Conservation (phyloP, 1,284 basidiomycete species). For the Earliella scabrosa region DNA sequence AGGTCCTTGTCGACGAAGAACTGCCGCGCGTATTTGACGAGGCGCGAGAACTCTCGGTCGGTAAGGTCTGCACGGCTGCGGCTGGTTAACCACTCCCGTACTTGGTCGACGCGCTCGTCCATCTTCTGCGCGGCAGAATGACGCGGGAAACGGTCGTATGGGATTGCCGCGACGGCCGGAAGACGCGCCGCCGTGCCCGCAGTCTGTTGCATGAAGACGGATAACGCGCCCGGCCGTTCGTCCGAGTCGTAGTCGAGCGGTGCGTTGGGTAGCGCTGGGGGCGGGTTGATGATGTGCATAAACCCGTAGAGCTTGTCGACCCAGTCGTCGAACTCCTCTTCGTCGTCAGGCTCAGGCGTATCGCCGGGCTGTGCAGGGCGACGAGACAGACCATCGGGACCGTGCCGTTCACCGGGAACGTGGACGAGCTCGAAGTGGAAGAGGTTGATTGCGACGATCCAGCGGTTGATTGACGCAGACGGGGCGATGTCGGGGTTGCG, state of each 20-base stretch:
- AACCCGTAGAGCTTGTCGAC: constrained; percentile 33
- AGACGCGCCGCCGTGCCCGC: not conserved
- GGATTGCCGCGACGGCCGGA: not conserved
- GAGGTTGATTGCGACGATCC: constrained; percentile 42
- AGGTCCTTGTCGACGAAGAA: not conserved
- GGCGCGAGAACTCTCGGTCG: not conserved
- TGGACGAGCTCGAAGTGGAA: constrained; percentile 42
- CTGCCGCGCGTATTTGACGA: not conserved
- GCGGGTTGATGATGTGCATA: constrained; percentile 16
- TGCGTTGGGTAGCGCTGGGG: not conserved
- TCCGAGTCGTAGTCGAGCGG: not conserved
- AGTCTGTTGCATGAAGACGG: not conserved
- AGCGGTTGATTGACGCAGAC: constrained; percentile 40
- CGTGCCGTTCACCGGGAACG: constrained; percentile 35
- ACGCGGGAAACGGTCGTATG: not conserved
- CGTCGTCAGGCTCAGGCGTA: constrained; percentile 30
- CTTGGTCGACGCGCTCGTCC: not conserved
- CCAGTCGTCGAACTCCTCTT: constrained; percentile 38
- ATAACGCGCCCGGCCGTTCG: not conserved
- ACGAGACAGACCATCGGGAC: constrained; percentile 42
- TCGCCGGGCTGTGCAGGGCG: constrained; percentile 23
- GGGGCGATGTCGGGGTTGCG: constrained; percentile 44
- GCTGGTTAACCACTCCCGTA: not conserved
- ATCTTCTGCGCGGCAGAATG: not conserved
- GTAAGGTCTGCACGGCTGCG: not conserved